Percentiles rank a stretch among this genome's conserved stretches.
Evolutionary conservation across 192 early-diverging fungal species (phyloP).

Genomic region (Podila epigama): DNA sequence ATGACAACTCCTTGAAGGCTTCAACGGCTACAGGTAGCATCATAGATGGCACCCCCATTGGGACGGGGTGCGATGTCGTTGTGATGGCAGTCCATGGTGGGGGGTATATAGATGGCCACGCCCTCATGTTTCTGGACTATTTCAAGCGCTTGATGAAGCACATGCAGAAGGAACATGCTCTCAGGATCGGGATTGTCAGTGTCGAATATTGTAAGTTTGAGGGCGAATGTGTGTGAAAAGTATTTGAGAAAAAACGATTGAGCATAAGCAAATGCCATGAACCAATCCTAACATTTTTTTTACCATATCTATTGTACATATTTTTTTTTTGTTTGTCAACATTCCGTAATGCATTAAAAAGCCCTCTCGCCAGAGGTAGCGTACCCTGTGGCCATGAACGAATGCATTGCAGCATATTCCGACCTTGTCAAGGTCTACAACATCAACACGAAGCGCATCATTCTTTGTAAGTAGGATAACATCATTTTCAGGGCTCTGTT

Average conservation of each 20-base stretch:
- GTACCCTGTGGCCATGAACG: slow-evolving; percentile 29
- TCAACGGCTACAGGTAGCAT: neutral
- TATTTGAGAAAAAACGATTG: neutral
- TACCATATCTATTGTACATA: neutral
- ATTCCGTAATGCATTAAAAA: neutral
- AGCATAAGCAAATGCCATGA: too few relatives aligned
- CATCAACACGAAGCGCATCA: slow-evolving; percentile 10
- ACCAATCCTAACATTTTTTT: neutral
- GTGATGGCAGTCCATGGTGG: slow-evolving; percentile 28
- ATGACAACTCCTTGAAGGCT: neutral
- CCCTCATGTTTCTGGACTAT: slow-evolving; percentile 23
- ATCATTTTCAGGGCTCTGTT: too few relatives aligned
- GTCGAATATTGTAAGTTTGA: slow-evolving; percentile 28
- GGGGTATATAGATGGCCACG: slow-evolving; percentile 18
- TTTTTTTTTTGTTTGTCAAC: neutral
- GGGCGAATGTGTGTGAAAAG: neutral
- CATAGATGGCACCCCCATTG: slow-evolving; percentile 2
- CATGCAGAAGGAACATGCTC: slow-evolving; percentile 4
- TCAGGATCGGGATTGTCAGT: slow-evolving; percentile 28
- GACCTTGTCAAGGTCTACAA: slow-evolving; percentile 15
- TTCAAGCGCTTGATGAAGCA: slow-evolving; percentile 24
- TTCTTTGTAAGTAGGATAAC: slow-evolving; percentile 31
- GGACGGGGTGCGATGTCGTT: slow-evolving; percentile 26
- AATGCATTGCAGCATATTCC: slow-evolving; percentile 16
- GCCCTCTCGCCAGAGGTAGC: slow-evolving; percentile 28